Conservation (phyloP, 371 early-diverging fungal genomes). For the Fennellomyces sp. region DNA sequence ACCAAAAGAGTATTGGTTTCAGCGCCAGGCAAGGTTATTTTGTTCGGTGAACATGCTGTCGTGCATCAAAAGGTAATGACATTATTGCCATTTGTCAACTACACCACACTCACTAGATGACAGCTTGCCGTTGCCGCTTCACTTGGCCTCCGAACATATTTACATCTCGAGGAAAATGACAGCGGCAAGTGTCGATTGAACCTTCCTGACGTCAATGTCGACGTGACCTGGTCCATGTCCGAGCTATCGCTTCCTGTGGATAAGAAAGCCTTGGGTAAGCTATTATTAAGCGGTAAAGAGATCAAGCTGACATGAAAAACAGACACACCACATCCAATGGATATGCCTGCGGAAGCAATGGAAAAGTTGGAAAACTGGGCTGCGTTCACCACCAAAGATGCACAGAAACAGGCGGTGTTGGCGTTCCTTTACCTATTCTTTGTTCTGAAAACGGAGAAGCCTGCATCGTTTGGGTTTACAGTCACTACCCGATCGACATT, state of each 20-base stretch:
- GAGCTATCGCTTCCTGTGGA: conserved; percentile 31
- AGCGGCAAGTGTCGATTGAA: conserved; percentile 40
- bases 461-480: conserved; percentile 47
- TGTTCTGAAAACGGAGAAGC: conserved; percentile 19
- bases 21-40: conserved; percentile 95
- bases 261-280: conserved; percentile 23
- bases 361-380: conserved; percentile 15
- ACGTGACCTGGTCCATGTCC: conserved; percentile 37
- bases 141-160: conserved; percentile 68
- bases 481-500: conserved; percentile 74
- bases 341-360: conserved; percentile 35
- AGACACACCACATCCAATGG: conserved; percentile 34
- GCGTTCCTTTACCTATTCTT: conserved; percentile 50
- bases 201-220: conserved; percentile 57
- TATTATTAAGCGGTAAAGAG: conserved; percentile 16
- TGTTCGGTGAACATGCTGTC: conserved; percentile 98
- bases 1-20: conserved; percentile 46
- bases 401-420: conserved; percentile 36
- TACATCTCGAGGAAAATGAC: conserved; percentile 49
- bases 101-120: neutral
- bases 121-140: conserved; percentile 73
- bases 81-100: too few species aligned
- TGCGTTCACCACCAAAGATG: conserved; percentile 9
- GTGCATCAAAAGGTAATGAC: conserved; percentile 90
- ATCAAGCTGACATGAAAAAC: too few species aligned